These are phyloP conservation scores for Colletotrichum musicola DNA, from an alignment of 2,329 filamentous ascomycete genomes.

Conservation along the genomic window DNA sequence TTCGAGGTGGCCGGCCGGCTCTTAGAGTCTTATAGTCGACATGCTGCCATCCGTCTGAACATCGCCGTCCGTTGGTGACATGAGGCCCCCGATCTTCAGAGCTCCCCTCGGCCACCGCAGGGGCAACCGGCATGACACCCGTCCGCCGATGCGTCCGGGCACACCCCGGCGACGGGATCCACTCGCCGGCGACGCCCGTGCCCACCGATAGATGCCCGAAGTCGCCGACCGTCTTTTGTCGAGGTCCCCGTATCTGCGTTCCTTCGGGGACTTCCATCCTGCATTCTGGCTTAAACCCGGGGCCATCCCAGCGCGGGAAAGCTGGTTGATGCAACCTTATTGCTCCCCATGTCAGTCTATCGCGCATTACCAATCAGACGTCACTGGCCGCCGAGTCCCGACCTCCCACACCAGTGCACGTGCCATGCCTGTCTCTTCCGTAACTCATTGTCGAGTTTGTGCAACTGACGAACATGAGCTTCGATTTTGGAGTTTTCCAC, in stretches of 20 bases:
- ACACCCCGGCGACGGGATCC: slow-evolving; percentile 19
- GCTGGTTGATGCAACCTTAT: slow-evolving; percentile 24
- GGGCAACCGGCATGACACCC: background rate
- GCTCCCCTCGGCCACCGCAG: background rate
- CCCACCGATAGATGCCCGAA: slow-evolving; percentile 23
- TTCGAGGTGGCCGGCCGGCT: background rate
- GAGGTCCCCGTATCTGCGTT: slow-evolving; percentile 13
- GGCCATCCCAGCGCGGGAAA: slow-evolving; percentile 4
- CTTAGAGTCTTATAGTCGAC: slow-evolving; percentile 2
- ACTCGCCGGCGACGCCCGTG: slow-evolving; percentile 32
- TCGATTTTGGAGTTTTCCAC: no score
- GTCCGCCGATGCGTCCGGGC: background rate
- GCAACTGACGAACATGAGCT: no score
- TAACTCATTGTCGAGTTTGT: background rate
- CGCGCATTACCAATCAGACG: background rate
- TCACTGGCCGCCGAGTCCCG: background rate
- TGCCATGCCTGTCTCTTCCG: background rate
- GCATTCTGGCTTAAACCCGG: background rate
- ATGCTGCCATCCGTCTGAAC: background rate
- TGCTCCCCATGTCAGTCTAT: background rate
- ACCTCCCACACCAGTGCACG: background rate
- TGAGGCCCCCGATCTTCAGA: background rate
- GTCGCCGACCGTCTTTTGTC: slow-evolving; percentile 26
- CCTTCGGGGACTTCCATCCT: slow-evolving; percentile 1
- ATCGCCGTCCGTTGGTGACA: background rate